phyloP scores from a whole-genome alignment of 441 rosid genomes.

The Capsella rubella region DNA sequence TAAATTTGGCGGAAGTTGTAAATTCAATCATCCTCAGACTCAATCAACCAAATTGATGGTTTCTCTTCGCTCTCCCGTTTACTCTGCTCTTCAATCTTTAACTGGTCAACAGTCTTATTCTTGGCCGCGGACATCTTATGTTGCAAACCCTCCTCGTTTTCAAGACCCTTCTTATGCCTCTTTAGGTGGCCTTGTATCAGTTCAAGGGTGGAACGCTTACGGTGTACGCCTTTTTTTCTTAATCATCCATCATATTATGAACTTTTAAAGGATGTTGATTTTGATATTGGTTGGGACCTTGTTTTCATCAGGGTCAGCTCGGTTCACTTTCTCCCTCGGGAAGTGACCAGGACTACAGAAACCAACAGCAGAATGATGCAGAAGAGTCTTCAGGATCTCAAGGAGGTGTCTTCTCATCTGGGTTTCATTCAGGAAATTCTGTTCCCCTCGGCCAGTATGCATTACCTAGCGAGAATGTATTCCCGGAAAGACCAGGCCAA shows the following conservation, averaged over 20 bases:
- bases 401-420: slow-evolving; percentile 58
- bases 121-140: slow-evolving; percentile 87
- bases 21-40: slow-evolving; percentile 92
- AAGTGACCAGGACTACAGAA: slow-evolving; percentile 67
- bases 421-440: slow-evolving; percentile 44
- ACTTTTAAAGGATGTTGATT: slow-evolving; percentile 4
- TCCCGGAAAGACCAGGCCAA: slow-evolving; percentile 98
- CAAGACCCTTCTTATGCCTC: slow-evolving; percentile 92
- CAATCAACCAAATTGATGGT: slow-evolving; percentile 80
- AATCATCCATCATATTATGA: background rate
- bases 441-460: slow-evolving; percentile 67
- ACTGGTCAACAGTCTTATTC: slow-evolving; percentile 76
- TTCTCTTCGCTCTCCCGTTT: slow-evolving; percentile 73
- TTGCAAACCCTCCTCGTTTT: slow-evolving; percentile 87
- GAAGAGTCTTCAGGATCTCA: slow-evolving; percentile 53
- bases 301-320: slow-evolving; percentile 66
- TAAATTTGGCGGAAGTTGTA: slow-evolving; percentile 91
- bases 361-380: slow-evolving; percentile 62
- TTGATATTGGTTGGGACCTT: background rate
- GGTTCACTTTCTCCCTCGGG: slow-evolving; percentile 86
- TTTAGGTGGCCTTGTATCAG: slow-evolving; percentile 76
- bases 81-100: slow-evolving; percentile 76
- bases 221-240: slow-evolving; percentile 58
- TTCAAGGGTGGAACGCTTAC: slow-evolving; percentile 94
- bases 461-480: slow-evolving; percentile 78